Base-by-base conservation (phyloP, 805 yeast species). In the Dipodascus geniculatus region DNA sequence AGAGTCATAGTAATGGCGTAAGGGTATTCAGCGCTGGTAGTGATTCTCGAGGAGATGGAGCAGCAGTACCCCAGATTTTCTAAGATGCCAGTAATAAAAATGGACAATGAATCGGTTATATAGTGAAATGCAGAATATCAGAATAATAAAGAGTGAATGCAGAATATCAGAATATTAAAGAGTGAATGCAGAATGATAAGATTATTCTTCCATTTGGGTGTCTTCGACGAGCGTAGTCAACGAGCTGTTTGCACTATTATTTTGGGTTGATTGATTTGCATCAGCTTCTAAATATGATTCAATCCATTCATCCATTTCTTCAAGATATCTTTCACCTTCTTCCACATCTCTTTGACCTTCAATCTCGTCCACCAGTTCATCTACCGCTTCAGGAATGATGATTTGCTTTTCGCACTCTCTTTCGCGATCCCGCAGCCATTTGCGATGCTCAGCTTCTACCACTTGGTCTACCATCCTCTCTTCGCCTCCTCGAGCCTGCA, bases 11-110 rank as follows among this genome's bases (percentile, higher is more conserved):
- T n/a, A 60, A 68, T 23, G 78, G 76, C 1, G 59, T 63, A 14
- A 65, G 76, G 42, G 74, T 81, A 1, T 82, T 78, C 64, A 71
- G 82, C 42, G 95, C 79, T 9, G 95, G 95, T 1, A 79, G 85
- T 53, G 95, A 86, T 59, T 76, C 73, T n/a, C 74, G 95, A 52
- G 95, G 90, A n/a, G 95, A 86, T 65, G 95, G 95, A 4, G 84
- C 85, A 1, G 82, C 91, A 9, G 77, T 77, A 16, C 81, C 87
- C 3, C 68, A 73, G 54, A 54, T 74, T 19, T 74, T n/a, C 14
- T 38, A 38, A 38, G 33, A 6, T 6, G 33, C 9, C 33, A n/a
- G n/a, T n/a, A n/a, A n/a, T n/a, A n/a, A n/a, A n/a, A n/a, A n/a
- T n/a, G n/a, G n/a, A n/a, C n/a, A n/a, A n/a, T n/a, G n/a, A n/a